Evolutionary conservation across 2,329 filamentous ascomycete species (phyloP), one percentile per base, ranked within the genome.

Genomic region (Alternaria novae-zelandiae): DNA sequence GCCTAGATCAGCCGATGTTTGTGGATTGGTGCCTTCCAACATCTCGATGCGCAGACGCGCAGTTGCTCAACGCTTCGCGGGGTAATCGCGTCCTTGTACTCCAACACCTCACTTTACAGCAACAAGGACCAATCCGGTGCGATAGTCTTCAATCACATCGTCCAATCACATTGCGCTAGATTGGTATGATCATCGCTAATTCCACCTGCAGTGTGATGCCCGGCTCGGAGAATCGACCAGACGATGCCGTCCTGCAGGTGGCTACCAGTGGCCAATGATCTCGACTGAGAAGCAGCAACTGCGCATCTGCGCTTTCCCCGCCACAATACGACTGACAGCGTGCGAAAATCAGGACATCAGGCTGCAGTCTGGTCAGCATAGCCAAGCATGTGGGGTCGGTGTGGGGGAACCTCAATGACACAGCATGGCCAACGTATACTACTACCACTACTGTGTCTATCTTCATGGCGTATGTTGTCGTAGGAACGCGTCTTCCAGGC

Each of bases 11-110:
- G 20, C 49, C 28, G 20, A 36, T 30, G 28, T 28, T 51, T n/a
- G 28, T 32, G 49, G 49, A 36, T 36, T 32, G 49, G 49, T 36
- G 28, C 49, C 49, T 51, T 32, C 49, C 49, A 30, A 51, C 15
- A 20, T 13, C 13, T 51, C 28, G 49, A 28, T 28, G 49, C 26
- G 28, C n/a, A 23, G 10, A n/a, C 6, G 17, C 17, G 20, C 32
- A 17, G 20, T 13, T 20, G 47, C 47, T 51, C 8, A 17, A 41
- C 15, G 28, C 2, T 21, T 32, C 28, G 49, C 49, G 49, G 49
- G 49, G 28, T 23, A 51, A 12, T 51, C 2, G 5, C 13, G 20
- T 51, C 3, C 4, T 1, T 20, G 7, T 9, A 11, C 26, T 32
- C 4, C 43, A 12, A 21, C 44, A 46, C 44, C 44, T 23, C 12